Evolutionary conservation across 2,329 filamentous ascomycete species (phyloP).

Genomic region (Fusarium newnesense): DNA sequence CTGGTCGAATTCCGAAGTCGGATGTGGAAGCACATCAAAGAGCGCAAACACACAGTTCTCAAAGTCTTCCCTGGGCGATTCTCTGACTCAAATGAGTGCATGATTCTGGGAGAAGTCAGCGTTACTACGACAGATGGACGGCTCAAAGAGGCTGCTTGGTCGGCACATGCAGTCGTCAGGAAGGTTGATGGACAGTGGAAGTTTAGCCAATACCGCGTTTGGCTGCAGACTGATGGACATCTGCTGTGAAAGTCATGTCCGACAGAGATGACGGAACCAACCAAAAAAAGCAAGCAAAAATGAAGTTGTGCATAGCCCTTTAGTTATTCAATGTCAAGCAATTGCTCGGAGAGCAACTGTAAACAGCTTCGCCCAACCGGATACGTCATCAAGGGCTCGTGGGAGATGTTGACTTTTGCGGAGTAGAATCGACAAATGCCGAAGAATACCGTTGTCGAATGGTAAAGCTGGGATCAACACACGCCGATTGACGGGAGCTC

Average conservation of each 20-base stretch:
- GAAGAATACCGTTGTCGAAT: conserved; percentile 36
- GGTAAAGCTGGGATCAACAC: conserved; percentile 29
- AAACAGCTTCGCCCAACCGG: conserved; percentile 14
- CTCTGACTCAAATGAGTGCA: conserved; percentile 36
- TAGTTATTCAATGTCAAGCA: conserved; percentile 15
- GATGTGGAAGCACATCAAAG: conserved; percentile 57
- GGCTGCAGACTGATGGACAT: conserved; percentile 43
- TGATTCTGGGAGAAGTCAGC: conserved; percentile 48
- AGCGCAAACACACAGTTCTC: conserved; percentile 53
- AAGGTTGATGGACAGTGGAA: conserved; percentile 48
- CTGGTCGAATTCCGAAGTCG: conserved; percentile 52
- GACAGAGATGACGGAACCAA: background rate
- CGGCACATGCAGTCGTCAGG: conserved; percentile 46
- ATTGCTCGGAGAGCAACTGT: background rate
- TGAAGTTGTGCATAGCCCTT: conserved; percentile 22
- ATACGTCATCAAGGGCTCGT: conserved; percentile 32
- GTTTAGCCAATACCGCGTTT: conserved; percentile 48
- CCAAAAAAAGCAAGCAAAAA: conserved; percentile 9
- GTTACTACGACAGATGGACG: conserved; percentile 44
- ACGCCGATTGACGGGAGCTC: conserved; percentile 32
- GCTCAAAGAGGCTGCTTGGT: conserved; percentile 44
- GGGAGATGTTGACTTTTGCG: conserved; percentile 19
- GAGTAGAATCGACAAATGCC: conserved; percentile 23
- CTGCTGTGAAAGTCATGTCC: conserved; percentile 14
- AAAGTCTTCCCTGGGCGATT: conserved; percentile 57